Evolutionary conservation across 306 rosid species (phyloP).

Genomic region (Comarum palustre): DNA sequence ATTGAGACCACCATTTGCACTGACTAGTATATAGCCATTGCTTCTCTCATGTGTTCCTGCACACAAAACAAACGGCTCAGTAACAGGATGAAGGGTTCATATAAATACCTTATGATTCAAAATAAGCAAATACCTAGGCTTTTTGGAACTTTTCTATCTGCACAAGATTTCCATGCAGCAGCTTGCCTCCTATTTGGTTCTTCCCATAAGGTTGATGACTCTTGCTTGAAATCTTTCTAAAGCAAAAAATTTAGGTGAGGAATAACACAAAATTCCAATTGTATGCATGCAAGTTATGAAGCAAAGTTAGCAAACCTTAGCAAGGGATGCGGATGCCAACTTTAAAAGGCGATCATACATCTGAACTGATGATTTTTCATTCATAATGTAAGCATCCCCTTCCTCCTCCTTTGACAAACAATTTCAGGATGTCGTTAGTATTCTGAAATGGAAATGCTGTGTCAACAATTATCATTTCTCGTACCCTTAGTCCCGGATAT

Average conservation of each 20-base stretch:
- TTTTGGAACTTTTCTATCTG: conserved; percentile 44
- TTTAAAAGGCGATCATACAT: conserved; percentile 72
- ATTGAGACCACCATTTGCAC: conserved; percentile 98
- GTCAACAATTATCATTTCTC: not conserved
- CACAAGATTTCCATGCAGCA: conserved; percentile 79
- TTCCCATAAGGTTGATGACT: conserved; percentile 57
- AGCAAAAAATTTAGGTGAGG: conserved; percentile 12
- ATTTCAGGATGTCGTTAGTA: not conserved
- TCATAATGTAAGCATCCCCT: conserved; percentile 29
- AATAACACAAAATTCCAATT: not conserved
- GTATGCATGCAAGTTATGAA: conserved; percentile 24
- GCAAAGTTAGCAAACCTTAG: conserved; percentile 45
- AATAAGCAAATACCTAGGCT: conserved; percentile 41
- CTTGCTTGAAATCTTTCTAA: conserved; percentile 67
- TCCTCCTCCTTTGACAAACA: conserved; percentile 35
- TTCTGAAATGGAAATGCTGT: not conserved
- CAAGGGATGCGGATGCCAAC: not conserved
- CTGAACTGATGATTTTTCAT: conserved; percentile 43
- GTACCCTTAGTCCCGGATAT: conserved; percentile 31
- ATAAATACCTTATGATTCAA: not conserved
- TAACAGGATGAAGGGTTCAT: not conserved
- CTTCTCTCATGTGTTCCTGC: conserved; percentile 47
- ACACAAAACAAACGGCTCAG: conserved; percentile 16
- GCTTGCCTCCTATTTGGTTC: conserved; percentile 52
- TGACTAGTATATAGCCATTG: conserved; percentile 81